Percentiles rank a stretch among this genome's conserved stretches.
These are phyloP conservation scores for Murraya koenigii DNA, from an alignment of 345 rosid species.

Conservation along the genomic window DNA sequence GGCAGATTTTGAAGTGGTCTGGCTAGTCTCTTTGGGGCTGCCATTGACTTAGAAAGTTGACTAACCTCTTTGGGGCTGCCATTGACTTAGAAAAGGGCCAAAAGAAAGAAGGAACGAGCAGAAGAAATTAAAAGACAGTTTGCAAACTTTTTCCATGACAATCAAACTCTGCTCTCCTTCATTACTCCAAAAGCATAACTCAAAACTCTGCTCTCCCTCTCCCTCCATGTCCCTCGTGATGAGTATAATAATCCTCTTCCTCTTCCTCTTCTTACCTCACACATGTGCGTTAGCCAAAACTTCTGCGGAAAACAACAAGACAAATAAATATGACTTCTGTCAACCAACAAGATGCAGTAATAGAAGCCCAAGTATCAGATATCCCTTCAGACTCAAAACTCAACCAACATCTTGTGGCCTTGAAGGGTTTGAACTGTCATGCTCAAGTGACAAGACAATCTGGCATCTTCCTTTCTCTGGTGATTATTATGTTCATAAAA, in stretches of 20 bases:
- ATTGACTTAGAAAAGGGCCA: background rate
- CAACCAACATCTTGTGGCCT: background rate
- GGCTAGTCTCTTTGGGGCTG: background rate
- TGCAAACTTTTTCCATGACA: background rate
- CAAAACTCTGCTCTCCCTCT: background rate
- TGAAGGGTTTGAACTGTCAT: constrained; percentile 9
- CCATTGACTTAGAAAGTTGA: background rate
- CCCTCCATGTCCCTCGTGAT: background rate
- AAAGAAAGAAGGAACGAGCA: too few species aligned
- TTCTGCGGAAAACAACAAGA: background rate
- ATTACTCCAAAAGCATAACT: too few species aligned
- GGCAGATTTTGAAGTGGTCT: background rate
- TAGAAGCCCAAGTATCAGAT: background rate
- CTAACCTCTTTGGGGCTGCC: too few species aligned
- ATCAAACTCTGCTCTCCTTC: background rate
- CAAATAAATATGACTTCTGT: background rate
- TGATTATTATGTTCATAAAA: background rate
- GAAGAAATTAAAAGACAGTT: background rate
- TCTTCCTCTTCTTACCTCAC: background rate
- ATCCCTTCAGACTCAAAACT: constrained; percentile 12
- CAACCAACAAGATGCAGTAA: background rate
- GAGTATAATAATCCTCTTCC: background rate
- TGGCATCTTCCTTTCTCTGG: background rate
- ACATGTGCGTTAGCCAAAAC: background rate
- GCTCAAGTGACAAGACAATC: background rate